Base-by-base conservation (phyloP, 2,329 filamentous ascomycete genomes). In the Penicillium griseofulvum region DNA sequence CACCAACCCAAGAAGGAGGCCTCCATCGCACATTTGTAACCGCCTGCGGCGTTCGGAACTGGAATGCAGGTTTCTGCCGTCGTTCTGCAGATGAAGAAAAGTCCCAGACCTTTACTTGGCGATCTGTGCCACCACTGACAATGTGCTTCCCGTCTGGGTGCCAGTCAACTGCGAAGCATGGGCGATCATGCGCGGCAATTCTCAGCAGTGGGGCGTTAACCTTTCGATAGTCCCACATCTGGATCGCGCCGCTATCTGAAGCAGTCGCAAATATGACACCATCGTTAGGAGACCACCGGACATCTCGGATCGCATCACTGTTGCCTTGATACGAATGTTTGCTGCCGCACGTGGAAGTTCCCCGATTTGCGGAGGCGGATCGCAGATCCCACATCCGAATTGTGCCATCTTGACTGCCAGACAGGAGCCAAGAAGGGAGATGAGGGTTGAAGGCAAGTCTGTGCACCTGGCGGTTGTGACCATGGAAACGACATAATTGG, bases 121-220 rank as follows among this genome's bases (percentile, higher is more conserved):
- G 82, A 67, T 87, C 85, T 22, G 80, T 77, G 49, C 85, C 80
- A n/a, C 82, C 83, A 61, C 83, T 87, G 51, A 83, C 78, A 10
- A 87, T 73, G 67, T 87, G 83, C 64, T 82, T 86, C 7, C 85
- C 85, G 62, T 87, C 84, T 1, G 85, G 85, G 65, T 87, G 85
- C 84, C 84, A 87, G 67, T 87, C 85, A 34, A 87, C 80, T 6
- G 83, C 78, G 57, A 81, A 84, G 71, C 84, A 87, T 5, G 77
- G 78, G 58, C 79, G 80, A 60, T 83, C 80, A 66, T 87, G 85
- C 41, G 84, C 85, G 33, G 82, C 80, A 53, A 87, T 83, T 60
- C 81, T 82, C 62, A 87, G 73, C 64, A 84, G 77, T 8, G 85
- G 80, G 26, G 78, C 77, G 61, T 78, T 82, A 49, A 78, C 73